Conservation (phyloP, 345 rosid species). For the Isatis tinctoria region DNA sequence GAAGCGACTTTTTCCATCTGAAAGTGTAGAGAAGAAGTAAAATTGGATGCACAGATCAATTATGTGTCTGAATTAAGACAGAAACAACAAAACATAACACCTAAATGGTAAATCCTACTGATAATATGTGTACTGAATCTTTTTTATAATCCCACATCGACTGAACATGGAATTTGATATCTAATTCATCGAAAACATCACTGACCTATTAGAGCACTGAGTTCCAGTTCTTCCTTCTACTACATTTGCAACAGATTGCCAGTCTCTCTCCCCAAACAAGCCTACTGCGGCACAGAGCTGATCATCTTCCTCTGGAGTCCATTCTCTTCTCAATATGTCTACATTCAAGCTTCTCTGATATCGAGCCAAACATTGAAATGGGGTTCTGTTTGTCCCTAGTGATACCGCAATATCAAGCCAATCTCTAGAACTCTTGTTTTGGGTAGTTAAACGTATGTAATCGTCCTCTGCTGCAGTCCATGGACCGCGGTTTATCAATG, state of each 20-base stretch:
- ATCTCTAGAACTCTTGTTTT: slow-evolving; percentile 53
- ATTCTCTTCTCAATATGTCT: slow-evolving; percentile 50
- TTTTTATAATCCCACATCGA: background rate
- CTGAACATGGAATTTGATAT: background rate
- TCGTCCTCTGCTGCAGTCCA: slow-evolving; percentile 73
- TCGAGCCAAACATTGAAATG: slow-evolving; percentile 70
- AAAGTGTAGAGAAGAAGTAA: background rate
- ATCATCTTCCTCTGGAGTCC: slow-evolving; percentile 78
- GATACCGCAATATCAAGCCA: slow-evolving; percentile 65
- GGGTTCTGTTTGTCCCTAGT: slow-evolving; percentile 64
- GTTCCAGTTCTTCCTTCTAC: slow-evolving; percentile 65
- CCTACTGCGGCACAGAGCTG: slow-evolving; percentile 61
- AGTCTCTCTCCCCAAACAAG: slow-evolving; percentile 58
- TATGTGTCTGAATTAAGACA: too few species aligned
- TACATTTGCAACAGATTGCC: slow-evolving; percentile 73
- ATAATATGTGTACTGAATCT: background rate
- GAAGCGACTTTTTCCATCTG: slow-evolving; percentile 74
- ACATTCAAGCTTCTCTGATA: slow-evolving; percentile 76
- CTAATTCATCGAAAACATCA: background rate
- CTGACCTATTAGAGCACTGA: slow-evolving; percentile 84
- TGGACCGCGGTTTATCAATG: slow-evolving; percentile 47
- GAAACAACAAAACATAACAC: too few species aligned
- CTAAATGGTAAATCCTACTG: background rate
- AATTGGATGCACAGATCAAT: background rate
- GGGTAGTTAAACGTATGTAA: slow-evolving; percentile 42